Evolutionary conservation across 2,329 filamentous ascomycete genomes (phyloP).

Genomic region (Biscogniauxia sp.): DNA sequence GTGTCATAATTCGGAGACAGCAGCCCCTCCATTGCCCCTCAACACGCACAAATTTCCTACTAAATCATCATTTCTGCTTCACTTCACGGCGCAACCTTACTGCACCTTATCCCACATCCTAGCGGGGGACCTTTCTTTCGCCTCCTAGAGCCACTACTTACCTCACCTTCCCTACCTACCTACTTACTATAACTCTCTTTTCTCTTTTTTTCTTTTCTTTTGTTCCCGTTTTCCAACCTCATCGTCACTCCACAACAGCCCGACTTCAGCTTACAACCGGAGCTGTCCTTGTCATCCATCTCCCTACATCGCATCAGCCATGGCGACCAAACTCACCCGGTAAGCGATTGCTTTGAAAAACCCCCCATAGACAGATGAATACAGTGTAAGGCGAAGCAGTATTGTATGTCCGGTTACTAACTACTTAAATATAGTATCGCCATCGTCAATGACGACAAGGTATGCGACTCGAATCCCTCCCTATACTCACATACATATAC

Average conservation of each 20-base stretch:
- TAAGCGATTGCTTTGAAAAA: slow-evolving; percentile 44
- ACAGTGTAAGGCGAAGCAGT: background rate
- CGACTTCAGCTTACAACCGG: background rate
- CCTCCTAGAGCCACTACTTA: background rate
- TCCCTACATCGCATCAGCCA: slow-evolving; percentile 34
- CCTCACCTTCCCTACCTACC: no score
- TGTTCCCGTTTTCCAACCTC: background rate
- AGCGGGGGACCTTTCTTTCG: background rate
- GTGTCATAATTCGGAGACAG: background rate
- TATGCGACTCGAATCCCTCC: slow-evolving; percentile 38
- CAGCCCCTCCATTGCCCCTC: slow-evolving; percentile 12
- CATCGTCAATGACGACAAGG: slow-evolving; percentile 98
- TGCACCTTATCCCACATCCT: background rate
- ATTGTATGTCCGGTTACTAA: slow-evolving; percentile 11
- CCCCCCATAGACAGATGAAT: background rate
- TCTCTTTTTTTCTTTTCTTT: slow-evolving; percentile 2
- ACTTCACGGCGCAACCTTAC: background rate
- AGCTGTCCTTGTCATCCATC: background rate
- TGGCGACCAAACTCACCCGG: slow-evolving; percentile 95
- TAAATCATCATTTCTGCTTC: background rate
- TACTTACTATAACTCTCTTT: background rate
- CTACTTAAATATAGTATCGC: slow-evolving; percentile 68
- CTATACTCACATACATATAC: background rate
- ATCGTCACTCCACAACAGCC: background rate
- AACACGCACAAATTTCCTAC: background rate